Percentiles rank a stretch among this genome's conserved stretches.
Conservation (phyloP, 2,329 filamentous ascomycete species). For the Cladophialophora psammophila region DNA sequence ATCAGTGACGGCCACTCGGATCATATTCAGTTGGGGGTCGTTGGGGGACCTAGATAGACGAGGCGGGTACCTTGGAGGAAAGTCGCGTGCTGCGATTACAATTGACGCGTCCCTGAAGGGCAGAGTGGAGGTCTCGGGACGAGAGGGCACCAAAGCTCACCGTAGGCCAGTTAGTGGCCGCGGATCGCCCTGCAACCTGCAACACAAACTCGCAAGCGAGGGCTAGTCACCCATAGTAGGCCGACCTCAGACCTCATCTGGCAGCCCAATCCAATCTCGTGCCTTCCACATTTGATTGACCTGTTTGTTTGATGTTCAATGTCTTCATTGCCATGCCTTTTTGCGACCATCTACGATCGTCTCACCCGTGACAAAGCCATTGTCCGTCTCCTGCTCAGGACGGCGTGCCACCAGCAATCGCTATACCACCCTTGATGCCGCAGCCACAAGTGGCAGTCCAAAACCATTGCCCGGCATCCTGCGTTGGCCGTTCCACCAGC, state of each 20-base stretch:
- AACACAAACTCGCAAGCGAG: constrained; percentile 6
- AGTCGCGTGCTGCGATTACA: constrained; percentile 6
- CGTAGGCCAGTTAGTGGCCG: constrained; percentile 13
- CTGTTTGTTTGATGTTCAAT: constrained; percentile 27
- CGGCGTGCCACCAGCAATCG: constrained; percentile 1
- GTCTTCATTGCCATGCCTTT: constrained; percentile 5
- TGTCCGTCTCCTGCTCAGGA: neutral
- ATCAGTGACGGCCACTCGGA: constrained; percentile 24
- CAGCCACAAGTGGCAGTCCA: constrained; percentile 29
- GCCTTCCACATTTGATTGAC: constrained; percentile 21
- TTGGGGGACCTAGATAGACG: constrained; percentile 4
- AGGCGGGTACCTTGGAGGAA: constrained; percentile 5
- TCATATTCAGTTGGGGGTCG: neutral
- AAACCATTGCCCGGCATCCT: constrained; percentile 22
- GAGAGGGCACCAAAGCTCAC: neutral
- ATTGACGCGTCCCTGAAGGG: constrained; percentile 17
- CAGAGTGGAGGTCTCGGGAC: constrained; percentile 8
- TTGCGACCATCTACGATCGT: neutral
- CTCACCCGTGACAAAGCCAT: neutral
- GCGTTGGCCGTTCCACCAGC: constrained; percentile 23
- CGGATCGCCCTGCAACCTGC: constrained; percentile 17
- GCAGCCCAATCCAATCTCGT: constrained; percentile 34
- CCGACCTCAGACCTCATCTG: constrained; percentile 17
- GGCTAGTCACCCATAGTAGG: neutral
- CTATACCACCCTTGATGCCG: constrained; percentile 27